Conservation (phyloP, 306 rosid genomes). For the Pyrus communis region DNA sequence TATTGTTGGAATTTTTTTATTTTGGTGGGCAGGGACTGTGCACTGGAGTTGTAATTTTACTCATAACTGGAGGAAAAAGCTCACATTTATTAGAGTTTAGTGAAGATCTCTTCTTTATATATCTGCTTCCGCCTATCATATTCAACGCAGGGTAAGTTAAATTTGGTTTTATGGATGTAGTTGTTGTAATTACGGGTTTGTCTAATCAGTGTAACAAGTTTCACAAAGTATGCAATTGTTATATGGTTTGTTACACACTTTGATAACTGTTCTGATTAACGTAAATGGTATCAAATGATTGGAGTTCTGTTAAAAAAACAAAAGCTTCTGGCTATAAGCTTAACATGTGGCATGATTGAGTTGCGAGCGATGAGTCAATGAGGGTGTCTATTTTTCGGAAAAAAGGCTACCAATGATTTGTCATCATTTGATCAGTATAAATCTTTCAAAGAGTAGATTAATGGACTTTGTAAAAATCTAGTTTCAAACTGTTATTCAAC, state of each 20-base stretch:
- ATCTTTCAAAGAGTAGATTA: background rate
- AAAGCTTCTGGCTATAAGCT: too few species aligned
- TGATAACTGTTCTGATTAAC: background rate
- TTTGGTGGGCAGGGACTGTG: constrained; percentile 59
- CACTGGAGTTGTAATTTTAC: constrained; percentile 67
- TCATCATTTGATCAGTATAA: background rate
- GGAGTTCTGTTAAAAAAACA: background rate
- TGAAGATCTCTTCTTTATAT: constrained; percentile 92
- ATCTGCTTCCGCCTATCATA: constrained; percentile 95
- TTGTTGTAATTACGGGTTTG: background rate
- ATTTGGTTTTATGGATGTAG: background rate
- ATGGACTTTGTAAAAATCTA: background rate
- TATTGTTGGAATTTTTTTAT: background rate
- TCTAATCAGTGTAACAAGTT: background rate
- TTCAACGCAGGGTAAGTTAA: constrained; percentile 87
- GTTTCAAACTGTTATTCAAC: background rate
- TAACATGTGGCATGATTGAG: too few species aligned
- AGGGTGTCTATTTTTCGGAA: background rate
- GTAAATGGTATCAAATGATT: background rate
- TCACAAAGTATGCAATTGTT: too few species aligned
- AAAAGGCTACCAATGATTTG: background rate
- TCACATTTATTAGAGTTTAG: constrained; percentile 73
- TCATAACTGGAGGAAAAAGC: constrained; percentile 76
- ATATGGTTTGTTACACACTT: too few species aligned
- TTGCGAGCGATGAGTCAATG: background rate